A percentile compares a stretch with the other conserved stretches of the same genome.
These are phyloP conservation scores for Mucor indicus DNA, from an alignment of 371 early-diverging fungal species.

Conservation along the genomic window DNA sequence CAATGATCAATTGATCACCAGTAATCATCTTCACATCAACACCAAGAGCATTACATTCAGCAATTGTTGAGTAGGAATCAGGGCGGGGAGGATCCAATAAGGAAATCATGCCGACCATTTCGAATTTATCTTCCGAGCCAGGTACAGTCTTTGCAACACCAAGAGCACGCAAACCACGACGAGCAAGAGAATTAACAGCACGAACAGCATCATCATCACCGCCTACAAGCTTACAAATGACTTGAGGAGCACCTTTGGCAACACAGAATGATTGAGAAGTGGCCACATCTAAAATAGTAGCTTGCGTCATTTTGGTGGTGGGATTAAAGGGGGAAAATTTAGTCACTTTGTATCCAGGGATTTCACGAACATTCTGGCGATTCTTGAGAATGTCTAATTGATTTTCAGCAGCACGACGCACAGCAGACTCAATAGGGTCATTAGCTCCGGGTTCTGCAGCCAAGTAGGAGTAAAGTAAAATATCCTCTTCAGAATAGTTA, in stretches of 20 bases:
- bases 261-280: constrained; percentile 76
- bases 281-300: constrained; percentile 71
- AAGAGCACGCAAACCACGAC: constrained; percentile 86
- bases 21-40: constrained; percentile 90
- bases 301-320: constrained; percentile 86
- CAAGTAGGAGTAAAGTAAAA: constrained; percentile 80
- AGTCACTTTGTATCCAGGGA: constrained; percentile 82
- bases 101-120: constrained; percentile 75
- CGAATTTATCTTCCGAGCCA: constrained; percentile 57
- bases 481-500: constrained; percentile 72
- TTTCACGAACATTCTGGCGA: constrained; percentile 60
- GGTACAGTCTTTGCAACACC: constrained; percentile 83
- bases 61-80: constrained; percentile 63
- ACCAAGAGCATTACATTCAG: constrained; percentile 64
- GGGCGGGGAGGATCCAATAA: constrained; percentile 86
- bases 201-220: constrained; percentile 79
- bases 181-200: constrained; percentile 82
- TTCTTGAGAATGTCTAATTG: constrained; percentile 59
- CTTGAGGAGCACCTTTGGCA: constrained; percentile 95
- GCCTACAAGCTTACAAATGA: constrained; percentile 80
- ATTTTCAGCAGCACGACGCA: constrained; percentile 83
- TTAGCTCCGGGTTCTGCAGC: constrained; percentile 89
- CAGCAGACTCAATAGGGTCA: constrained; percentile 90
- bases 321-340: constrained; percentile 93
- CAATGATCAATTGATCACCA: constrained; percentile 88